Evolutionary conservation across 148 eudicot genomes (phyloP).

Genomic region (Hydrangea macrophylla): DNA sequence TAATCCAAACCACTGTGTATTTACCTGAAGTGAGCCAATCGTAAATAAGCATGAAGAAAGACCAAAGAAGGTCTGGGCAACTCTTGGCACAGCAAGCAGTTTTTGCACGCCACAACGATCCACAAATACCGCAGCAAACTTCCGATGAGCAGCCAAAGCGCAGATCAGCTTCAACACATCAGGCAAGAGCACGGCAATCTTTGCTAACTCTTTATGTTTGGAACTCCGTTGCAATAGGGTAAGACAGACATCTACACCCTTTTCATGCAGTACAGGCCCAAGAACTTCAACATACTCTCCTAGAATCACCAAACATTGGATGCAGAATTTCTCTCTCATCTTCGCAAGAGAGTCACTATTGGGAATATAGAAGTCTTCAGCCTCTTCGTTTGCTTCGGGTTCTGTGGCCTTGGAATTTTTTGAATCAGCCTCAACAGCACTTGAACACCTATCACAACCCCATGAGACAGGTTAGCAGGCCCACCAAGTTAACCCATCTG

Average conservation of each 20-base stretch:
- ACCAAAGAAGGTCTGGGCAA: slow-evolving; percentile 69
- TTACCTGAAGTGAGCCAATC: slow-evolving; percentile 94
- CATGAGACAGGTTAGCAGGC: slow-evolving; percentile 23
- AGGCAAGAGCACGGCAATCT: slow-evolving; percentile 53
- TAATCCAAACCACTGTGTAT: not conserved
- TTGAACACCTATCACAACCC: slow-evolving; percentile 45
- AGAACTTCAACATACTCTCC: slow-evolving; percentile 98
- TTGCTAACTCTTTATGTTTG: slow-evolving; percentile 46
- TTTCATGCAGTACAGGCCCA: slow-evolving; percentile 91
- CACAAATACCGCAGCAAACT: slow-evolving; percentile 87
- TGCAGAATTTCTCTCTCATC: slow-evolving; percentile 78
- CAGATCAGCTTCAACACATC: slow-evolving; percentile 83
- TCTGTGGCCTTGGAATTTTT: slow-evolving; percentile 37
- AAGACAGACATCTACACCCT: slow-evolving; percentile 94
- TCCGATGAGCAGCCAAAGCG: slow-evolving; percentile 93
- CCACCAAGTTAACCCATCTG: not conserved
- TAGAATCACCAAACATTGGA: slow-evolving; percentile 79
- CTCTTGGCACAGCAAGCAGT: slow-evolving; percentile 79
- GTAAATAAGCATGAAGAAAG: slow-evolving; percentile 93
- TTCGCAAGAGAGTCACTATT: slow-evolving; percentile 58
- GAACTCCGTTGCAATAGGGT: slow-evolving; percentile 62
- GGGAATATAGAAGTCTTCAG: slow-evolving; percentile 60
- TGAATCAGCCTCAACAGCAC: slow-evolving; percentile 29
- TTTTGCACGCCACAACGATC: slow-evolving; percentile 96
- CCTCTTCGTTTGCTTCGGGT: slow-evolving; percentile 51